Conservation (phyloP, 139 green algal species). For the Coelastrella sp. region DNA sequence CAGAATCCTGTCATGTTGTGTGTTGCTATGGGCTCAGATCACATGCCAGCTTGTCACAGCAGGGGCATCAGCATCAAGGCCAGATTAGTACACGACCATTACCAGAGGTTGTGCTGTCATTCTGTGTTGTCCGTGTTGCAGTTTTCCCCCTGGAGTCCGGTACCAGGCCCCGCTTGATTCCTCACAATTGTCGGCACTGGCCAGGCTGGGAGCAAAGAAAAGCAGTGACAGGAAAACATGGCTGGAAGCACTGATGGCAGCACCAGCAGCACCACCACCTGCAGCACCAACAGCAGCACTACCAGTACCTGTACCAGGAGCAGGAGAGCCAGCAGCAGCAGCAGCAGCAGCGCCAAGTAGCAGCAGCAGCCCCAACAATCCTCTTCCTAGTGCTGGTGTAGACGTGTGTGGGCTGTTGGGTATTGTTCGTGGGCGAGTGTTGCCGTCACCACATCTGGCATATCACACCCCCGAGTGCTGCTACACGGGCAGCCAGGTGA, state of each 20-base stretch:
- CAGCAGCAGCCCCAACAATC: not conserved
- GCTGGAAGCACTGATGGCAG: conserved; percentile 30
- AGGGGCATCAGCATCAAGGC: too few relatives aligned
- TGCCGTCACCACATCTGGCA: conserved; percentile 65
- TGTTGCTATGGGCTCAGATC: too few relatives aligned
- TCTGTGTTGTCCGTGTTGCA: not conserved
- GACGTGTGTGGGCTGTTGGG: conserved; percentile 31
- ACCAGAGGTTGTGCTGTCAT: too few relatives aligned
- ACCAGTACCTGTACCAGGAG: not conserved
- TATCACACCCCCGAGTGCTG: conserved; percentile 60
- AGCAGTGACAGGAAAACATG: conserved; percentile 10
- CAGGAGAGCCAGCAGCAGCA: not conserved
- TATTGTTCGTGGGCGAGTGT: conserved; percentile 53
- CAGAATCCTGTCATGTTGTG: too few relatives aligned
- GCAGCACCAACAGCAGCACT: not conserved
- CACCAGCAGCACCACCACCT: conserved; percentile 29
- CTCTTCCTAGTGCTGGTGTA: conserved; percentile 13
- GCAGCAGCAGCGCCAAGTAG: not conserved
- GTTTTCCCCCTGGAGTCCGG: not conserved
- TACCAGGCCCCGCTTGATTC: not conserved
- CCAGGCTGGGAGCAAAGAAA: conserved; percentile 17
- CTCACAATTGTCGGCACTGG: conserved; percentile 11
- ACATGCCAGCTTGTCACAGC: too few relatives aligned
- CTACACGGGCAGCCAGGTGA: conserved; percentile 51
- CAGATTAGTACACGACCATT: too few relatives aligned